Evolutionary conservation across 2,329 filamentous ascomycete genomes (phyloP), one percentile per base, ranked within the genome.

Genomic region (Colletotrichum theobromicola): DNA sequence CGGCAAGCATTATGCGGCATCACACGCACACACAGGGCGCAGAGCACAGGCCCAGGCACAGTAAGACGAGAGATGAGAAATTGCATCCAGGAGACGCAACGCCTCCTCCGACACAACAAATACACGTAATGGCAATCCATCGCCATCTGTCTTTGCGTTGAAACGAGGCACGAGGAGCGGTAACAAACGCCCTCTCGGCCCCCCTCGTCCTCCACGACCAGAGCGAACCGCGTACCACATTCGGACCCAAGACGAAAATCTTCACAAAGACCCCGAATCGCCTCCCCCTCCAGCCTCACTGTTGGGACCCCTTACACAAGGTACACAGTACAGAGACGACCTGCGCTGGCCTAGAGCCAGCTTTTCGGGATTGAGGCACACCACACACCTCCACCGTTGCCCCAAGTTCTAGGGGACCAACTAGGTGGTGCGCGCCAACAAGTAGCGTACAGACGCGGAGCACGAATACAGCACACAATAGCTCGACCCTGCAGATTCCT

Each of bases 401-500:
- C 57, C 57, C 57, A 21, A 61, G 18, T 18, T 16, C 24, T 21
- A 28, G 53, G 21, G 53, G 53, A 28, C 53, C 21, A 28, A 28
- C 21, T 57, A 57, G 24, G 53, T 57, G 26, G 16, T 57, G 30
- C 57, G 42, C 42, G 13, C n/a, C n/a, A 50, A 21, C 42, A 50
- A 50, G 42, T 50, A 21, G 42, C 42, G 42, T 50, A 21, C 42
- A 50, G n/a, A 21, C 42, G 42, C 24, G 32, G 42, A 50, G n/a
- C 42, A 50, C 42, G 42, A 50, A 50, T 50, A 50, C 26, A 55
- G n/a, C n/a, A 34, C 55, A 50, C 68, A 62, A 65, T 72, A 69
- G 72, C 53, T 65, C 72, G 67, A 72, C 64, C 66, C 26, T 63
- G 72, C 72, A 74, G 72, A 74, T 72, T 74, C 68, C 62, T 67